Conservation (phyloP, 805 yeast genomes). For the Nakazawaea molendinolei region DNA sequence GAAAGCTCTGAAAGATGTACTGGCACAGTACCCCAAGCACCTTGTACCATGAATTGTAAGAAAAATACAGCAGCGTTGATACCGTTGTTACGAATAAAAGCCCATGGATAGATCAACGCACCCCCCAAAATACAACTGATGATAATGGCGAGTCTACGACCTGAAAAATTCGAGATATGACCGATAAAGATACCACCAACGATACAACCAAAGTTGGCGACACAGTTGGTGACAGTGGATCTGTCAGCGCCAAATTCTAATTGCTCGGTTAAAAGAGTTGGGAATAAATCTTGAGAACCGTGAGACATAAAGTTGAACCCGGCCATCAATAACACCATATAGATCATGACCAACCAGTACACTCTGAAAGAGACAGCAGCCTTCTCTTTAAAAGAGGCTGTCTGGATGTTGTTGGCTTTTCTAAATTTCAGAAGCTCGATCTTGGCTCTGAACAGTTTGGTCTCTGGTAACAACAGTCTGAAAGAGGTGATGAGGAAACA, state of each 20-base stretch:
- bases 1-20: constrained; percentile 55
- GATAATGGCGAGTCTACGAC: constrained; percentile 48
- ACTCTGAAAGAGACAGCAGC: constrained; percentile 29
- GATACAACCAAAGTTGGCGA: constrained; percentile 54
- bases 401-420: constrained; percentile 23
- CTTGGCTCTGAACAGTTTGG: constrained; percentile 44
- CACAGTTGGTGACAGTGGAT: constrained; percentile 49
- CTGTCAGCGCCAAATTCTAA: constrained; percentile 33
- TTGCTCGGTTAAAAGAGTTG: constrained; percentile 46
- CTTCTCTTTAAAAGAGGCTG: constrained; percentile 26
- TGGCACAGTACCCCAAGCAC: constrained; percentile 66
- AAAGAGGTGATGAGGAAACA: constrained; percentile 34
- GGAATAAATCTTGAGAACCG: constrained; percentile 58
- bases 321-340: constrained; percentile 53
- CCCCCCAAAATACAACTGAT: constrained; percentile 51
- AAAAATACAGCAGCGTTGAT: constrained; percentile 56
- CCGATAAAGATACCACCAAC: constrained; percentile 51
- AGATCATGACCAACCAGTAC: constrained; percentile 55
- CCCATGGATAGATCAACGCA: constrained; percentile 60
- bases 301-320: constrained; percentile 60
- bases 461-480: constrained; percentile 41
- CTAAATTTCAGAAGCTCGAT: constrained; percentile 27
- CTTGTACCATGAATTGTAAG: constrained; percentile 59
- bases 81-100: constrained; percentile 37
- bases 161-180: constrained; percentile 46